These are phyloP conservation scores for Trichoderma erinaceum DNA, from an alignment of 495 filamentous ascomycete genomes.

Conservation along the genomic window DNA sequence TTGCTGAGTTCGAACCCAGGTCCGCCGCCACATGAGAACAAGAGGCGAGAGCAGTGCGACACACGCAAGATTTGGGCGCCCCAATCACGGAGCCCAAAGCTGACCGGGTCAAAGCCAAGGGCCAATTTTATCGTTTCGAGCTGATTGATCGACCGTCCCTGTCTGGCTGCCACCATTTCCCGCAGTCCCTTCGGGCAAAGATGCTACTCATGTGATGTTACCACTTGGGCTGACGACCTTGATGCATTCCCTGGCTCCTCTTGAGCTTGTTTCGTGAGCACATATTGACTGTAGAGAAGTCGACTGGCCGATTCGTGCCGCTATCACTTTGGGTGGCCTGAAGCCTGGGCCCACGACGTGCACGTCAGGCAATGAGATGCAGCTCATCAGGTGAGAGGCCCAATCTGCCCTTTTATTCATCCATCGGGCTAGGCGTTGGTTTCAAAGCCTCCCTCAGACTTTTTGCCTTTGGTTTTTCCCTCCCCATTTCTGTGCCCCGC, in stretches of 20 bases:
- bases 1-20: slow-evolving; percentile 1
- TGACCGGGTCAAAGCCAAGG: not conserved
- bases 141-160: slow-evolving; percentile 3
- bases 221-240: not conserved
- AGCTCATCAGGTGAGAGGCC: slow-evolving; percentile 11
- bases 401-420: not conserved
- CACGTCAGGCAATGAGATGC: slow-evolving; percentile 4
- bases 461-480: not conserved
- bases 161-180: slow-evolving; percentile 1
- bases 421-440: slow-evolving; percentile 4
- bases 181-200: not conserved
- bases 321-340: not conserved
- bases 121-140: slow-evolving; percentile 7
- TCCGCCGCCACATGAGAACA: not conserved
- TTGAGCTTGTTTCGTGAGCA: not conserved
- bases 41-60: slow-evolving; percentile 12
- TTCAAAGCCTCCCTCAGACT: not conserved
- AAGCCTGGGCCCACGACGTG: not conserved
- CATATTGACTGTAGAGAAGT: not conserved
- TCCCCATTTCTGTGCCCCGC: not conserved
- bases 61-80: not conserved
- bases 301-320: not conserved
- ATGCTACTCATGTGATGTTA: not conserved
- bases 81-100: slow-evolving; percentile 5
- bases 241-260: not conserved